Evolutionary conservation across 2,329 filamentous ascomycete genomes (phyloP).

Genomic region (Fusarium albidum): DNA sequence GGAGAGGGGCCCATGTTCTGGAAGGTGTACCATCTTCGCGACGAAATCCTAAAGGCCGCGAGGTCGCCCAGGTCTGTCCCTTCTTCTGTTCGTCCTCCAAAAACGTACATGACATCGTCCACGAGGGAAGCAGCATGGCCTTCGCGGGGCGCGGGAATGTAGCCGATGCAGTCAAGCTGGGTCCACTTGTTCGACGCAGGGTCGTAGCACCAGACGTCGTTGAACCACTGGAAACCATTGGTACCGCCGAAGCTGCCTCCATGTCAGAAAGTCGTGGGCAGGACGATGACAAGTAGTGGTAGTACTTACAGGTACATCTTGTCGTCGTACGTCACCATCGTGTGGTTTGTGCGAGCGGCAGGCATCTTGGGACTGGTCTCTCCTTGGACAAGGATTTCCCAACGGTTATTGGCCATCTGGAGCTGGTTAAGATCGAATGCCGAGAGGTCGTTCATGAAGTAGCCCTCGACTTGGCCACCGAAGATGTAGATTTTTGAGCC

Average conservation of each 20-base stretch:
- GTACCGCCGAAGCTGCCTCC: constrained; percentile 87
- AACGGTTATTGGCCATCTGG: constrained; percentile 88
- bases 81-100: constrained; percentile 94
- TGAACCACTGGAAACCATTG: constrained; percentile 97
- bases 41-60: constrained; percentile 78
- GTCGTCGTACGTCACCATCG: constrained; percentile 89
- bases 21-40: constrained; percentile 97
- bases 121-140: constrained; percentile 94
- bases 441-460: constrained; percentile 96
- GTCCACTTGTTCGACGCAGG: constrained; percentile 83
- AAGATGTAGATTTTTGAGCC: constrained; percentile 98
- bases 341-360: constrained; percentile 93
- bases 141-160: constrained; percentile 92
- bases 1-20: constrained; percentile 99
- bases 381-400: constrained; percentile 87
- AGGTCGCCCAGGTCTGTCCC: constrained; percentile 92
- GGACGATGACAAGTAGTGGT: not conserved
- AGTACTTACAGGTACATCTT: constrained; percentile 85
- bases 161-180: constrained; percentile 94
- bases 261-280: constrained; percentile 17
- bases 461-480: constrained; percentile 95
- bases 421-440: constrained; percentile 96
- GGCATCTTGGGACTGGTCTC: constrained; percentile 67
- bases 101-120: constrained; percentile 99
- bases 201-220: constrained; percentile 98